Conservation (phyloP, 805 yeast species). For the Candida michaelii region DNA sequence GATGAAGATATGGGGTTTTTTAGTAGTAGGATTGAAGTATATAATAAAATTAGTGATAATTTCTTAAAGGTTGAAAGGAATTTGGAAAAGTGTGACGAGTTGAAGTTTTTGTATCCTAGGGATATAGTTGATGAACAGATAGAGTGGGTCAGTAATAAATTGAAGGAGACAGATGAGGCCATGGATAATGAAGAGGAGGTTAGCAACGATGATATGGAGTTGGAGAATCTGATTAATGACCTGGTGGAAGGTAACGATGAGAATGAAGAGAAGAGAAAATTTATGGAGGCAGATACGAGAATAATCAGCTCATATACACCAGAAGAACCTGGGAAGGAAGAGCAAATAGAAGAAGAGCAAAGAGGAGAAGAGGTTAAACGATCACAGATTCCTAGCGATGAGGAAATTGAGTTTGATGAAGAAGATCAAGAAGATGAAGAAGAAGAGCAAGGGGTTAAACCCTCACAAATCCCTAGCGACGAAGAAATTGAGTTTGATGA, state of each 20-base stretch:
- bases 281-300: neutral
- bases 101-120: conserved; percentile 26
- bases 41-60: conserved; percentile 11
- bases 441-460: neutral
- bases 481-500: conserved; percentile 7
- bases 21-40: conserved; percentile 10
- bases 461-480: conserved; percentile 7
- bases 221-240: neutral
- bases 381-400: conserved; percentile 1
- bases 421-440: conserved; percentile 1
- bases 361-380: neutral
- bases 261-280: neutral
- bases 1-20: conserved; percentile 6
- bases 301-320: neutral
- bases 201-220: neutral
- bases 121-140: conserved; percentile 16
- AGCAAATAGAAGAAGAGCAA: too few relatives aligned
- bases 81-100: conserved; percentile 23
- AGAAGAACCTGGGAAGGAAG: neutral
- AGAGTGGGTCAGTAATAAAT: neutral
- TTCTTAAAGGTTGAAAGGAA: conserved; percentile 15
- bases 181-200: neutral
- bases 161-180: conserved; percentile 9
- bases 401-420: conserved; percentile 3
- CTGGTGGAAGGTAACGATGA: neutral